phyloP scores from a whole-genome alignment of 2,329 filamentous ascomycete species.

The Apiospora saccharicola region DNA sequence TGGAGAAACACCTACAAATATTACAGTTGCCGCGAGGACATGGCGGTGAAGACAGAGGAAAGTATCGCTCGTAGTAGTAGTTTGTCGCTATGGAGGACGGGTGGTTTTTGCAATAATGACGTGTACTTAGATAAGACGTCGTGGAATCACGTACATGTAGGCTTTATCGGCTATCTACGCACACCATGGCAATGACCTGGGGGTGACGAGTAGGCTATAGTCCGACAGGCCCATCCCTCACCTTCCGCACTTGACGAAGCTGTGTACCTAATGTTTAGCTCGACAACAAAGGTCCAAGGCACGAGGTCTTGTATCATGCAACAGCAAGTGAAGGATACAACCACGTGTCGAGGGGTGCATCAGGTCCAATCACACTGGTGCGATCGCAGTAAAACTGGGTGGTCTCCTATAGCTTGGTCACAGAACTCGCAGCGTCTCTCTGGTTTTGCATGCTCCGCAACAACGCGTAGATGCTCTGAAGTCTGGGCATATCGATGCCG shows the following conservation, averaged over 20 bases:
- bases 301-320: background rate
- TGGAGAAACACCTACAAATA: background rate
- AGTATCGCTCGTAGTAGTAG: background rate
- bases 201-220: background rate
- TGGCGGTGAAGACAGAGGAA: too few relatives aligned
- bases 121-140: background rate
- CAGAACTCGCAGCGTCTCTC: constrained; percentile 51
- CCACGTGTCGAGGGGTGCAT: too few relatives aligned
- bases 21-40: background rate
- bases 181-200: background rate
- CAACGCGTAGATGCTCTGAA: constrained; percentile 73
- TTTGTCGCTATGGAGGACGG: background rate
- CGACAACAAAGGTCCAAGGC: too few relatives aligned
- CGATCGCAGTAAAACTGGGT: background rate
- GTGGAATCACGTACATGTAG: background rate
- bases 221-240: too few relatives aligned
- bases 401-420: constrained; percentile 8
- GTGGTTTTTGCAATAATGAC: background rate
- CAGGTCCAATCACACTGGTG: too few relatives aligned
- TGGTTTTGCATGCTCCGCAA: constrained; percentile 67
- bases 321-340: background rate
- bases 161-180: background rate
- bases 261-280: too few relatives aligned
- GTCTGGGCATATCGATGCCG: constrained; percentile 69
- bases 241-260: too few relatives aligned